phyloP scores from a whole-genome alignment of 495 filamentous ascomycete genomes.

The Penicillium odoratum region DNA sequence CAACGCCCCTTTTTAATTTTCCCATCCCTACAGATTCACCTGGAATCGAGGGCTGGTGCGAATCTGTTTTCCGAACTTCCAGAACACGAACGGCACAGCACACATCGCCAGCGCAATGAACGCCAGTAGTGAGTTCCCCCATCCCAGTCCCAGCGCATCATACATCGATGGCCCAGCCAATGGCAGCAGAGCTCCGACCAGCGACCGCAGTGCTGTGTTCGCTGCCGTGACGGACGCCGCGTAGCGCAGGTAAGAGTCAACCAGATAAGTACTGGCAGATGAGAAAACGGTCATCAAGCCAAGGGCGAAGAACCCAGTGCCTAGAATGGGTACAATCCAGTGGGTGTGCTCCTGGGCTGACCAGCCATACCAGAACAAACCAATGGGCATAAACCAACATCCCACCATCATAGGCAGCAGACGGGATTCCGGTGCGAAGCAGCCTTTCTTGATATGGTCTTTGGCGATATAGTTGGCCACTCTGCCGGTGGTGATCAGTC shows the following conservation, averaged over 20 bases:
- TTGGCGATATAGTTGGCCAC: constrained; percentile 34
- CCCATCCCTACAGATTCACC: neutral
- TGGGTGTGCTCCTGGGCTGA: constrained; percentile 52
- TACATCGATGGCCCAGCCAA: constrained; percentile 48
- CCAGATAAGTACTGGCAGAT: constrained; percentile 63
- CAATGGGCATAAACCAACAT: constrained; percentile 55
- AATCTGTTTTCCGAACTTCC: constrained; percentile 36
- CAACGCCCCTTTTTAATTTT: no score
- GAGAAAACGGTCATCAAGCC: constrained; percentile 55
- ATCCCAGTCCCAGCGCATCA: constrained; percentile 39
- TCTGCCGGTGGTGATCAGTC: constrained; percentile 35
- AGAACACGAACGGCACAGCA: constrained; percentile 36
- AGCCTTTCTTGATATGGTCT: constrained; percentile 13
- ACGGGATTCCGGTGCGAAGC: constrained; percentile 31
- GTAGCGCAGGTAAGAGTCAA: constrained; percentile 65
- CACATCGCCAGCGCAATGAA: constrained; percentile 41
- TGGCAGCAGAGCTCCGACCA: constrained; percentile 59
- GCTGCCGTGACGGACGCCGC: constrained; percentile 67
- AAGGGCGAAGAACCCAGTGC: constrained; percentile 64
- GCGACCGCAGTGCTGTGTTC: constrained; percentile 54
- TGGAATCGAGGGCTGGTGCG: constrained; percentile 7
- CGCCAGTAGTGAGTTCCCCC: constrained; percentile 48
- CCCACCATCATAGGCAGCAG: constrained; percentile 58
- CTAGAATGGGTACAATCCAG: constrained; percentile 67
- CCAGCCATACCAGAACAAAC: constrained; percentile 76